Conservation (phyloP, 2,329 filamentous ascomycete genomes). For the Monosporascus sp. region DNA sequence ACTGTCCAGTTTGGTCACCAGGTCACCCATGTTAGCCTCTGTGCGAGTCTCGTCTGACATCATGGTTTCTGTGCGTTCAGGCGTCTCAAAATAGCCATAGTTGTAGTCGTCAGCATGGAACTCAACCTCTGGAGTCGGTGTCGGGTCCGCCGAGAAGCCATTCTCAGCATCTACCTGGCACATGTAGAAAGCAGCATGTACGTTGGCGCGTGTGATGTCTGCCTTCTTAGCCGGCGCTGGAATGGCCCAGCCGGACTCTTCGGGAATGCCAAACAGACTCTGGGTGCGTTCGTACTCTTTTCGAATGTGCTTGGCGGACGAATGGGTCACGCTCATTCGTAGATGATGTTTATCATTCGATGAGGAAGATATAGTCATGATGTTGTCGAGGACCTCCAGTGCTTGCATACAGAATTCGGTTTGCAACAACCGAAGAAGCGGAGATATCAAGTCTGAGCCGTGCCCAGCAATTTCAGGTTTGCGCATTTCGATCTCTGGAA, state of each 20-base stretch:
- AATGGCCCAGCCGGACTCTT: constrained; percentile 93
- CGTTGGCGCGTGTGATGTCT: constrained; percentile 79
- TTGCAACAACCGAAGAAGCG: constrained; percentile 79
- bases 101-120: constrained; percentile 88
- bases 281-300: constrained; percentile 95
- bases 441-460: constrained; percentile 92
- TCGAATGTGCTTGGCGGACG: constrained; percentile 75
- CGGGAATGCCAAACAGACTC: constrained; percentile 93
- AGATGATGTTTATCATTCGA: constrained; percentile 92
- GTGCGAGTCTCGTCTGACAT: constrained; percentile 75
- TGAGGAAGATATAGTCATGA: constrained; percentile 88
- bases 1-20: constrained; percentile 75
- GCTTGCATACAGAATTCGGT: constrained; percentile 93
- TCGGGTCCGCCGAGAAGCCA: constrained; percentile 51
- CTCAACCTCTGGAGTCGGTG: constrained; percentile 78
- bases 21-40: constrained; percentile 72
- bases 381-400: constrained; percentile 84
- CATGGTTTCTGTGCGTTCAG: constrained; percentile 82
- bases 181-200: constrained; percentile 94
- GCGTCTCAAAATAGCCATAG: constrained; percentile 69
- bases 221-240: constrained; percentile 89
- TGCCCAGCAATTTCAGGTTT: constrained; percentile 85
- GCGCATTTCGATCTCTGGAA: constrained; percentile 89
- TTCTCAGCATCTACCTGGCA: constrained; percentile 65
- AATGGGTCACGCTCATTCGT: constrained; percentile 95